These are phyloP conservation scores for Talaromyces funiculosus DNA, from an alignment of 2,329 filamentous ascomycete genomes.

Conservation along the genomic window DNA sequence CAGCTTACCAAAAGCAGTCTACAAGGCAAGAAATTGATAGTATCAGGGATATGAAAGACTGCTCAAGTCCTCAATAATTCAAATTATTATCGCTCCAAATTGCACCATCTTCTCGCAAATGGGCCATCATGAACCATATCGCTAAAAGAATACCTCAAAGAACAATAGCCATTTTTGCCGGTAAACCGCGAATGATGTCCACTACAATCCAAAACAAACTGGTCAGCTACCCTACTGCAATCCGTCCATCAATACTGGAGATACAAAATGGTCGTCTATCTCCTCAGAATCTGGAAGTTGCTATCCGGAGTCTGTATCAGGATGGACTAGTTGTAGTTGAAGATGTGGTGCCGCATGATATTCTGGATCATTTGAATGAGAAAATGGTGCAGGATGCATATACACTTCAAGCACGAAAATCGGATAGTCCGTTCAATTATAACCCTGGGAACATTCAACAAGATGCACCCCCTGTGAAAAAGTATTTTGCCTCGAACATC, in stretches of 20 bases:
- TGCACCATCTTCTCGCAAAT: background rate
- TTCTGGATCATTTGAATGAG: conserved; percentile 52
- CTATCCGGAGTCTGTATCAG: conserved; percentile 46
- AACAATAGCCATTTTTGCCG: background rate
- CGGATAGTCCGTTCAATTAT: conserved; percentile 21
- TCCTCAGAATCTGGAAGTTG: conserved; percentile 51
- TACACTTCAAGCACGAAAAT: conserved; percentile 47
- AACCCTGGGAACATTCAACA: conserved; percentile 50
- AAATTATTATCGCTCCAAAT: background rate
- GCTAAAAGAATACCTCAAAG: background rate
- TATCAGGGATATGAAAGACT: background rate
- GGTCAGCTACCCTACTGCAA: conserved; percentile 23
- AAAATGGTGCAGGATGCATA: conserved; percentile 57
- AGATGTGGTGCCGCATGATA: conserved; percentile 45
- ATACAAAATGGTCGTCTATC: conserved; percentile 34
- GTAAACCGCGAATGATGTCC: background rate
- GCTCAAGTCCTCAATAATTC: no score
- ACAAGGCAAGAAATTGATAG: background rate
- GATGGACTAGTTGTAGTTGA: conserved; percentile 56
- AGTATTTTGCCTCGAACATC: conserved; percentile 31
- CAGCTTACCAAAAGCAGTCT: background rate
- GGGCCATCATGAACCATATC: background rate
- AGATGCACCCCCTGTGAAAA: conserved; percentile 47
- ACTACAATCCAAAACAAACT: background rate
- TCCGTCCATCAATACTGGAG: conserved; percentile 41